Evolutionary conservation across 495 filamentous ascomycete genomes (phyloP).

Genomic region (Pseudoneurospora amorphoporcata): DNA sequence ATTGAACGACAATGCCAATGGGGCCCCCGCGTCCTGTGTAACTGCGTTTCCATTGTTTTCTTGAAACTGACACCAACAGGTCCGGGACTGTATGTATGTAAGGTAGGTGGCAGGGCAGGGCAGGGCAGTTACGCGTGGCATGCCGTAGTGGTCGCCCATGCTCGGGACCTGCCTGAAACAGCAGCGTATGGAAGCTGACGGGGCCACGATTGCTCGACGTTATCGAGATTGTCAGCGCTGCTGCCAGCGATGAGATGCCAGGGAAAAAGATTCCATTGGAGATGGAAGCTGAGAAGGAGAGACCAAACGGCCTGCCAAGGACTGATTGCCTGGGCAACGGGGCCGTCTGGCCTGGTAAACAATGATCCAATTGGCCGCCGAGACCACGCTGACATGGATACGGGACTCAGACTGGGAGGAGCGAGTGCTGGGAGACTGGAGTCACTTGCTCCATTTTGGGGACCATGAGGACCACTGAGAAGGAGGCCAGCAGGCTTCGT

Average conservation of each 20-base stretch:
- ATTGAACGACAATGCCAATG: neutral
- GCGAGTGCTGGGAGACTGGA: neutral
- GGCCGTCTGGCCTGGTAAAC: constrained; percentile 8
- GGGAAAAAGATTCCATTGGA: neutral
- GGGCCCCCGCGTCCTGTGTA: neutral
- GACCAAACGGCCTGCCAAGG: neutral
- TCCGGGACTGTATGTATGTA: neutral
- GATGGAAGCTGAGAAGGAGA: neutral
- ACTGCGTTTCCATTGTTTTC: neutral
- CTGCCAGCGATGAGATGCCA: neutral
- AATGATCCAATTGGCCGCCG: constrained; percentile 5
- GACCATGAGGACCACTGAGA: neutral
- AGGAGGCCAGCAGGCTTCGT: neutral
- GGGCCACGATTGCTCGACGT: too few species aligned
- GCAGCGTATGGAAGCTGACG: too few species aligned
- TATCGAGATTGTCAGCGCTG: too few species aligned
- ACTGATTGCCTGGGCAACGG: constrained; percentile 9
- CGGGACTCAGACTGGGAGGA: neutral
- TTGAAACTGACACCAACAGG: too few species aligned
- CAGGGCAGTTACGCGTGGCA: neutral
- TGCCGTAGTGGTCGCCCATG: neutral
- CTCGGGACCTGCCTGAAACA: neutral
- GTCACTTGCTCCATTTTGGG: neutral
- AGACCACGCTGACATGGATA: neutral
- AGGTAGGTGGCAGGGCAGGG: neutral